Percentiles rank a stretch among this genome's conserved stretches.
These are phyloP conservation scores for Fusarium compactum DNA, from an alignment of 2,329 filamentous ascomycete genomes.

Conservation along the genomic window DNA sequence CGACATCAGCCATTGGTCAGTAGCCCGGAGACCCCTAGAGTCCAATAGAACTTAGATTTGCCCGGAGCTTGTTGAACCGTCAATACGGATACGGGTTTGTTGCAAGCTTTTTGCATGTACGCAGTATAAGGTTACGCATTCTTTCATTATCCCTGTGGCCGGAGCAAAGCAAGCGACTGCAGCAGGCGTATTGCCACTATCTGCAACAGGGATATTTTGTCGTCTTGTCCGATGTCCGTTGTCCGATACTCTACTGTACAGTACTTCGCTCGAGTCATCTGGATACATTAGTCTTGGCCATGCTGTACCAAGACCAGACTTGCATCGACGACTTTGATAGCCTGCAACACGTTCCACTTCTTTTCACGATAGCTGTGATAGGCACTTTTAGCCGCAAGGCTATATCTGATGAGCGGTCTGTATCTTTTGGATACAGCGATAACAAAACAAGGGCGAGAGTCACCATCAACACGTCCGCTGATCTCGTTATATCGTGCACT, in stretches of 20 bases:
- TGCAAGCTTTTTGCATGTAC: slow-evolving; percentile 7
- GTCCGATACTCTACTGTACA: not conserved
- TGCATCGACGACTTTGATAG: slow-evolving; percentile 1
- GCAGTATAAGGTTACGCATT: not conserved
- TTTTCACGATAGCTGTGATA: not conserved
- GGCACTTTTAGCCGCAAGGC: not conserved
- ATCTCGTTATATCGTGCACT: not conserved
- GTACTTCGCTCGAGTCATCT: slow-evolving; percentile 22
- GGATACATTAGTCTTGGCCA: not conserved
- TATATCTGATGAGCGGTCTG: not conserved
- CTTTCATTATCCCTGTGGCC: not conserved
- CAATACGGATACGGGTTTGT: slow-evolving; percentile 21
- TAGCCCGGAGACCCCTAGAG: not conserved
- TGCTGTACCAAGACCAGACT: not conserved
- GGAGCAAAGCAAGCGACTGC: slow-evolving; percentile 28
- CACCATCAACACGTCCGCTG: not conserved
- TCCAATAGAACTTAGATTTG: not conserved
- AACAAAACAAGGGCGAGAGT: not conserved
- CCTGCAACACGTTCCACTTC: not conserved
- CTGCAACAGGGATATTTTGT: slow-evolving; percentile 20
- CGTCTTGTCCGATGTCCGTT: not conserved
- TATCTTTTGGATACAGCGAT: not conserved
- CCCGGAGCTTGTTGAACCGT: slow-evolving; percentile 14
- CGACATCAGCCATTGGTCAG: slow-evolving; percentile 20
- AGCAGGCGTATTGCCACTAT: slow-evolving; percentile 30